A percentile compares a stretch with the other conserved stretches of the same genome.
Conservation (phyloP, 495 filamentous ascomycete species). For the Paragyromitra xinjiangensis region DNA sequence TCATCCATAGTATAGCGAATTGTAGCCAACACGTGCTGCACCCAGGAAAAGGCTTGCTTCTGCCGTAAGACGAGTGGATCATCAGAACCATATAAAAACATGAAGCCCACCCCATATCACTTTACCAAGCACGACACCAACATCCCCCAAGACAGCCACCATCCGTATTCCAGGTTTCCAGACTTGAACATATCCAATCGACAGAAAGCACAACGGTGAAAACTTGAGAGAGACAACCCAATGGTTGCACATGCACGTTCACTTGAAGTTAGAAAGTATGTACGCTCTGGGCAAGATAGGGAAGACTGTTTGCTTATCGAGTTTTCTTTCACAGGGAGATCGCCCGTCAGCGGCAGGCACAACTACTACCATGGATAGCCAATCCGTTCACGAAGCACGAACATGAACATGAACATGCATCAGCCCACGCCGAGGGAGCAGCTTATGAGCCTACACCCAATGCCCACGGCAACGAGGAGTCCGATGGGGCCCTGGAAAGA, state of each 20-base stretch:
- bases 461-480: not conserved
- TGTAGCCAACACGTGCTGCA: not conserved
- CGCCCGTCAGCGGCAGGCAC: conserved; percentile 35
- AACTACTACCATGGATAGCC: conserved; percentile 52
- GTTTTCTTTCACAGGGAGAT: conserved; percentile 33
- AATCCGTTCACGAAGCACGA: conserved; percentile 46
- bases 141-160: not conserved
- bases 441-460: not conserved
- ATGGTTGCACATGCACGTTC: conserved; percentile 19
- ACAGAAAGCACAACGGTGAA: conserved; percentile 1
- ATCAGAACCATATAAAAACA: conserved; percentile 23
- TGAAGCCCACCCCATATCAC: conserved; percentile 6
- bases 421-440: not conserved
- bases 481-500: not conserved
- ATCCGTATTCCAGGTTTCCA: not conserved
- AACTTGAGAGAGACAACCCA: not conserved
- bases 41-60: not conserved
- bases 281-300: not conserved
- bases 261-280: conserved; percentile 32
- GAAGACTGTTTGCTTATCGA: conserved; percentile 3
- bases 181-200: not conserved
- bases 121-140: conserved; percentile 11
- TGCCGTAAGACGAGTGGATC: conserved; percentile 7
- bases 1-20: not conserved
- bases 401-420: conserved; percentile 37